A percentile compares a stretch with the other conserved stretches of the same genome.
phyloP scores from a whole-genome alignment of 2,329 filamentous ascomycete species.

The Sodiomyces alkalinus region DNA sequence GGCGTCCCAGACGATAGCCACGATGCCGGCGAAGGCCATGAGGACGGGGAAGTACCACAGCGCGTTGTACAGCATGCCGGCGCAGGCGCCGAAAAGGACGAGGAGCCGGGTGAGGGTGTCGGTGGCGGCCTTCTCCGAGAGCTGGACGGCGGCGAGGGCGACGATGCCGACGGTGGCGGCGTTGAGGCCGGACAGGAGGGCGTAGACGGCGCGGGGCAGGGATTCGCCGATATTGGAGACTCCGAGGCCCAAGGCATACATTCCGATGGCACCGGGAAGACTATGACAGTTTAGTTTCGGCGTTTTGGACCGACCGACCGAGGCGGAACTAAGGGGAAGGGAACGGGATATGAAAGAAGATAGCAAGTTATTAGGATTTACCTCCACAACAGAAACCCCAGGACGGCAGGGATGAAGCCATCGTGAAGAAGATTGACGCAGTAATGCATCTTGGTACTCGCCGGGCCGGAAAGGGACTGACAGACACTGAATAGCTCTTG shows the following conservation, averaged over 20 bases:
- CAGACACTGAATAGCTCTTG: conserved; percentile 57
- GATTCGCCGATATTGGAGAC: conserved; percentile 42
- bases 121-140: conserved; percentile 52
- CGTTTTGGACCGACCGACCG: not conserved
- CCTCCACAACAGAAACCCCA: conserved; percentile 52
- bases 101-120: conserved; percentile 47
- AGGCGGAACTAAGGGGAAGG: not conserved
- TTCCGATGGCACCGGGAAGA: conserved; percentile 54
- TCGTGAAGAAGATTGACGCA: conserved; percentile 50
- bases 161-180: conserved; percentile 59
- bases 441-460: conserved; percentile 56
- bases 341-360: not conserved
- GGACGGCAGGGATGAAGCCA: conserved; percentile 39
- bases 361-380: conserved; percentile 12
- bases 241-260: conserved; percentile 52
- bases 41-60: conserved; percentile 62
- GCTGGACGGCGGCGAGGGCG: conserved; percentile 51
- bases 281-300: too few relatives aligned
- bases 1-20: conserved; percentile 40
- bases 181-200: conserved; percentile 56
- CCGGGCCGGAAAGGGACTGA: conserved; percentile 53
- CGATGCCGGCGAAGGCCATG: conserved; percentile 38
- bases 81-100: conserved; percentile 46
- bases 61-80: conserved; percentile 54
- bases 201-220: conserved; percentile 49